These are phyloP conservation scores for Hyphodiscus hymeniophilus DNA, from an alignment of 495 filamentous ascomycete species.

Conservation along the genomic window DNA sequence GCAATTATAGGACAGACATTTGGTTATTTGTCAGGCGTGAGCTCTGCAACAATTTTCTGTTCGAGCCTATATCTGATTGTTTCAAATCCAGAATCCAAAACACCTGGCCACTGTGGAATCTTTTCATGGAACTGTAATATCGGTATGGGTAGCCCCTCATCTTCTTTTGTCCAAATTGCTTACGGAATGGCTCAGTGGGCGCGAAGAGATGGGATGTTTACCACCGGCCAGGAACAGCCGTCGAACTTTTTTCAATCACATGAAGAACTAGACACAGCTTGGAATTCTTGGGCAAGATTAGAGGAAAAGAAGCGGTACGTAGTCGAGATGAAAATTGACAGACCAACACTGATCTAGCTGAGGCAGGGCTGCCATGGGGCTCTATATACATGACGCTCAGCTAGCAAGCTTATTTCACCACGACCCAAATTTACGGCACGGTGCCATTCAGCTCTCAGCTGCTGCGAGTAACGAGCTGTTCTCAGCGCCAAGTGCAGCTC, in stretches of 20 bases:
- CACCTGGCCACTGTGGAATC: conserved; percentile 18
- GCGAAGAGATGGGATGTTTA: conserved; percentile 12
- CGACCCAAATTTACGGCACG: conserved; percentile 16
- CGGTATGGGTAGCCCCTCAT: conserved; percentile 6
- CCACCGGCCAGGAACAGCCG: neutral
- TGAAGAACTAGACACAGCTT: conserved; percentile 7
- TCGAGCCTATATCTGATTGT: neutral
- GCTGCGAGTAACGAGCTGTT: conserved; percentile 7
- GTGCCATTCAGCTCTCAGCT: conserved; percentile 1
- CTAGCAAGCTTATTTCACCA: conserved; percentile 12
- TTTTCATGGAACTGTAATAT: conserved; percentile 20
- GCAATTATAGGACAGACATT: conserved; percentile 20
- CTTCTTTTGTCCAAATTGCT: neutral
- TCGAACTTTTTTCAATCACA: neutral
- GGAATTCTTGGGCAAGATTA: conserved; percentile 14
- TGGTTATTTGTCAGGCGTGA: conserved; percentile 18
- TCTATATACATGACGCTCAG: conserved; percentile 20
- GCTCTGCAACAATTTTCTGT: neutral
- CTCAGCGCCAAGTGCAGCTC: conserved; percentile 10
- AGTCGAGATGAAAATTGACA: no score
- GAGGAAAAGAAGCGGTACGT: conserved; percentile 12
- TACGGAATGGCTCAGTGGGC: conserved; percentile 11
- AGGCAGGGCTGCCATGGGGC: conserved; percentile 11
- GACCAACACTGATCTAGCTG: neutral
- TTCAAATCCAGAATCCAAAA: conserved; percentile 5